These are phyloP conservation scores for Lycium barbarum DNA, from an alignment of 257 asterid species.

Conservation along the genomic window DNA sequence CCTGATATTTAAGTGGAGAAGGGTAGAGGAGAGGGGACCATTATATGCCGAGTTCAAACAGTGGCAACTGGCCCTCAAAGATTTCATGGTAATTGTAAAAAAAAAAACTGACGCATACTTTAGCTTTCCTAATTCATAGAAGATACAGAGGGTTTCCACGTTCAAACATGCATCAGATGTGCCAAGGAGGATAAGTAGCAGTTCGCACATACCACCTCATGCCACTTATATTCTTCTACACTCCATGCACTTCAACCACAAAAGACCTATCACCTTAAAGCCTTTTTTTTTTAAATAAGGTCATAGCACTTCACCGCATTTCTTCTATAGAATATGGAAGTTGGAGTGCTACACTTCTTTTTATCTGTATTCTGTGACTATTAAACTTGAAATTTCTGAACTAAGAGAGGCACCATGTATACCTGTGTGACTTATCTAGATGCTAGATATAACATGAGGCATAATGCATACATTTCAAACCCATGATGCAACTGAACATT, in stretches of 20 bases:
- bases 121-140: not conserved
- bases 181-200: slow-evolving; percentile 20
- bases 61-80: not conserved
- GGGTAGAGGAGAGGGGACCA: not conserved
- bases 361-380: slow-evolving; percentile 8
- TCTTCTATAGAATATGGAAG: not conserved
- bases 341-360: not conserved
- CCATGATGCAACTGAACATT: slow-evolving; percentile 14
- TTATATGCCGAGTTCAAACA: not conserved
- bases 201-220: not conserved
- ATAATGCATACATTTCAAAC: not conserved
- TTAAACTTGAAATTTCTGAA: not conserved
- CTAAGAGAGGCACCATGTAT: not conserved
- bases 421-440: not conserved
- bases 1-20: not conserved
- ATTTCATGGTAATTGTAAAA: slow-evolving; percentile 6
- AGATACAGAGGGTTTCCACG: not conserved
- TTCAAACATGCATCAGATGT: slow-evolving; percentile 1
- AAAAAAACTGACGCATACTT: slow-evolving; percentile 1
- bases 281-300: not conserved
- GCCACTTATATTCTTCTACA: not conserved
- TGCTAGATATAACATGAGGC: slow-evolving; percentile 18
- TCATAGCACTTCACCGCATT: not conserved
- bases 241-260: slow-evolving; percentile 11
- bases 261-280: not conserved